A percentile compares a stretch with the other conserved stretches of the same genome.
Evolutionary conservation across 2,329 filamentous ascomycete species (phyloP).

Genomic region (Colletotrichum godetiae): DNA sequence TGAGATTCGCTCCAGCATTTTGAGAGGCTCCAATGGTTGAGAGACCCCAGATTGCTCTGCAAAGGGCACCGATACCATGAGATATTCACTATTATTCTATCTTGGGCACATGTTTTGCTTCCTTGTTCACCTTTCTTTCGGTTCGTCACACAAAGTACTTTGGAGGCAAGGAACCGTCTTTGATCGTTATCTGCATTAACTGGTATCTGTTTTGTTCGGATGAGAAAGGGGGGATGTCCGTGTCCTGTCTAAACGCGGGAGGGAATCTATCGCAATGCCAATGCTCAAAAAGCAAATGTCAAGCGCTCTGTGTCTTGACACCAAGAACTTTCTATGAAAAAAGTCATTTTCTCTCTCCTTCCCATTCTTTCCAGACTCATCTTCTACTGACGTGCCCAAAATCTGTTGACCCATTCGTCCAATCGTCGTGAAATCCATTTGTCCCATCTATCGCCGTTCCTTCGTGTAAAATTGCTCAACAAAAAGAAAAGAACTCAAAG

Average conservation of each 20-base stretch:
- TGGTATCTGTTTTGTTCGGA: constrained; percentile 3
- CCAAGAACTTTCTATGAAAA: not conserved
- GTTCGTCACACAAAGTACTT: not conserved
- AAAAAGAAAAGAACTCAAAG: not conserved
- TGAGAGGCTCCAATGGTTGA: not conserved
- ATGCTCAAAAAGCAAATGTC: constrained; percentile 6
- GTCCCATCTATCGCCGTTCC: constrained; percentile 13
- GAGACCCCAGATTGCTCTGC: not conserved
- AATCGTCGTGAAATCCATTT: constrained; percentile 3
- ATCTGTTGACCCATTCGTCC: not conserved
- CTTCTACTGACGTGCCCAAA: not conserved
- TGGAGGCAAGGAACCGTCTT: not conserved
- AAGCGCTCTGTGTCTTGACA: not conserved
- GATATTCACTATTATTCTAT: constrained; percentile 4
- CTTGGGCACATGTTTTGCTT: not conserved
- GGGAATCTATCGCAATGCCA: constrained; percentile 29
- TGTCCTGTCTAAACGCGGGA: not conserved
- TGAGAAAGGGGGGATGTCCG: not conserved
- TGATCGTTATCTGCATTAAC: not conserved
- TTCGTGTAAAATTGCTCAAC: not conserved
- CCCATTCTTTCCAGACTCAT: not conserved
- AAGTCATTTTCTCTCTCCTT: not conserved
- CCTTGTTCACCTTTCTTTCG: not conserved
- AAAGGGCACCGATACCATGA: constrained; percentile 16
- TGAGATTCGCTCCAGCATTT: not conserved